Conservation (phyloP, 306 rosid genomes). For the Pyrus pyrifolia region DNA sequence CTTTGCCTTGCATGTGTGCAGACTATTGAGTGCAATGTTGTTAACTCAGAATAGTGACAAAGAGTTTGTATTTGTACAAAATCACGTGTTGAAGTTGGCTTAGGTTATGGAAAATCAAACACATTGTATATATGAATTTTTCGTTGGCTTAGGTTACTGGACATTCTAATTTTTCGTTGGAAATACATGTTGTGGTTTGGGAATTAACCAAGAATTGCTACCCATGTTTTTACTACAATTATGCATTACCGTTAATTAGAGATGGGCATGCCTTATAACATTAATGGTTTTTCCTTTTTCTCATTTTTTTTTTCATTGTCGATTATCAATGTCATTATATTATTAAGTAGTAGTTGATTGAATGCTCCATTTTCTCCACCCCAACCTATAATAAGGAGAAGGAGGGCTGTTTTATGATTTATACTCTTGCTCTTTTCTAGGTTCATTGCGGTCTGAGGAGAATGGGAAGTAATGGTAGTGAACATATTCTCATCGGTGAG, state of each 20-base stretch:
- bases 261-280: not conserved
- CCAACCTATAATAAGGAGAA: not conserved
- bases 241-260: not conserved
- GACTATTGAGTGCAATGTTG: not conserved
- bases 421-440: slow-evolving; percentile 16
- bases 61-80: not conserved
- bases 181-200: not conserved
- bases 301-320: not conserved
- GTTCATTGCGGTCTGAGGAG: slow-evolving; percentile 28
- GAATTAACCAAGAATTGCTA: not conserved
- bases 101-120: not conserved
- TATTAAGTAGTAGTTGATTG: not conserved
- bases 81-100: not conserved
- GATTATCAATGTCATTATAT: not conserved
- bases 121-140: not conserved
- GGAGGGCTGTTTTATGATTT: not conserved
- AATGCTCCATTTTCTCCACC: not conserved
- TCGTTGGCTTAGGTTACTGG: too few relatives aligned
- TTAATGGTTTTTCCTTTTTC: not conserved
- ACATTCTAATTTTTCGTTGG: not conserved
- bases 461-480: slow-evolving; percentile 61
- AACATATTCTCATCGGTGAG: slow-evolving; percentile 25
- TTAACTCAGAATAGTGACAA: not conserved
- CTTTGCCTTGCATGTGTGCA: not conserved
- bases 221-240: not conserved